These are phyloP conservation scores for Perkinsus marinus DNA, from an alignment of 169 alveolate species.

Conservation along the genomic window DNA sequence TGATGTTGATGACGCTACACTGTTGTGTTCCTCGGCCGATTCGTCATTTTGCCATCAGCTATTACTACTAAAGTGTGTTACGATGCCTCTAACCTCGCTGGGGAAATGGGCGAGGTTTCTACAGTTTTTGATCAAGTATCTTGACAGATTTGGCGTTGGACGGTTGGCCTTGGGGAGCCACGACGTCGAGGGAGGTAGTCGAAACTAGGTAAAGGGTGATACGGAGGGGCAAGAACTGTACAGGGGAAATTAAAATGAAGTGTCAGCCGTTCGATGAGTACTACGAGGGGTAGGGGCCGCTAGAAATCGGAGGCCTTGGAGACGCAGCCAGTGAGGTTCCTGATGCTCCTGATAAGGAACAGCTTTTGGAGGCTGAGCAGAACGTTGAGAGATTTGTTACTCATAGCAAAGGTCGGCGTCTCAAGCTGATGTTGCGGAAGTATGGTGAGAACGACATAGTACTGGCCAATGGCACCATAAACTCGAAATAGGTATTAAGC, in stretches of 20 bases:
- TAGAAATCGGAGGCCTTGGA: neutral
- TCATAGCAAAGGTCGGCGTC: neutral
- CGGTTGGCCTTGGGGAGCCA: neutral
- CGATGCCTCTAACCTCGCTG: too few relatives aligned
- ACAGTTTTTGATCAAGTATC: neutral
- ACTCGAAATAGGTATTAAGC: neutral
- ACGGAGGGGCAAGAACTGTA: neutral
- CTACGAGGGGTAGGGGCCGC: neutral
- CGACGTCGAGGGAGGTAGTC: neutral
- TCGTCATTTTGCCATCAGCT: too few relatives aligned
- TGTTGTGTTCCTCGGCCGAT: too few relatives aligned
- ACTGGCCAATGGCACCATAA: neutral
- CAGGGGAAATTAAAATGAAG: neutral
- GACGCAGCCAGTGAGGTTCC: neutral
- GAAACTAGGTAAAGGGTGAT: neutral
- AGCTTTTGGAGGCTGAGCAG: neutral
- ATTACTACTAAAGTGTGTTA: too few relatives aligned
- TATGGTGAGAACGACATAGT: neutral
- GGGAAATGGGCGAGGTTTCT: too few relatives aligned
- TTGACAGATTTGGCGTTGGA: neutral
- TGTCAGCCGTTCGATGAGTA: neutral
- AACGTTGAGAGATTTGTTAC: neutral
- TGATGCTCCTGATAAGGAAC: neutral
- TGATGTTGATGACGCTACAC: too few relatives aligned
- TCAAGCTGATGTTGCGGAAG: neutral